phyloP scores from a whole-genome alignment of 2,329 filamentous ascomycete genomes.

The Fusarium buxicola region DNA sequence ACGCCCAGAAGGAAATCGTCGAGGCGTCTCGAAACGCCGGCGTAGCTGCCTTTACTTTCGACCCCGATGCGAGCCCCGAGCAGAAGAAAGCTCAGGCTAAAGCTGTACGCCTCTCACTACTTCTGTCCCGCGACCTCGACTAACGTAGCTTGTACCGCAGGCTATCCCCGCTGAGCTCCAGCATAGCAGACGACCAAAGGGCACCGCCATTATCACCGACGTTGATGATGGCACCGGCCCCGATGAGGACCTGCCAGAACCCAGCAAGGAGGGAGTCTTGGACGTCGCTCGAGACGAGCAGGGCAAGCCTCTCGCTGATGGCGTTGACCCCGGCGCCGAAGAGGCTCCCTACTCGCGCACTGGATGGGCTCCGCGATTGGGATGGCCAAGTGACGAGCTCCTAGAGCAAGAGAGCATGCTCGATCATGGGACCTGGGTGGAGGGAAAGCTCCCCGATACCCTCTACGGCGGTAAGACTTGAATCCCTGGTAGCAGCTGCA shows the following conservation, averaged over 20 bases:
- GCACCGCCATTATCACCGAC: conserved; percentile 81
- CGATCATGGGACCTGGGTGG: conserved; percentile 89
- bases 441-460: conserved; percentile 85
- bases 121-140: conserved; percentile 9
- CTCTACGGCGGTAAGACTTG: conserved; percentile 80
- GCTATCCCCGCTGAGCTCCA: conserved; percentile 55
- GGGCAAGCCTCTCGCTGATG: conserved; percentile 62
- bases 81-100: conserved; percentile 85
- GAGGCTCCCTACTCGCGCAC: conserved; percentile 64
- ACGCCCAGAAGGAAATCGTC: conserved; percentile 79
- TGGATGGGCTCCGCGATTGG: conserved; percentile 91
- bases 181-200: conserved; percentile 60
- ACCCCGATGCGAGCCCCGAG: conserved; percentile 84
- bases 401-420: conserved; percentile 75
- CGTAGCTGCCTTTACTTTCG: conserved; percentile 83
- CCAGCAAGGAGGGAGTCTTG: conserved; percentile 77
- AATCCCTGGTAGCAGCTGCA: not conserved
- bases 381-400: conserved; percentile 70
- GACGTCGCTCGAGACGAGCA: conserved; percentile 63
- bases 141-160: conserved; percentile 39
- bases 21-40: conserved; percentile 84
- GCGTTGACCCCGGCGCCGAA: conserved; percentile 64
- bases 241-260: conserved; percentile 81
- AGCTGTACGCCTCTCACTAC: conserved; percentile 67
- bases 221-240: conserved; percentile 76